These are phyloP conservation scores for Ajuga chamaepitys DNA, from an alignment of 257 asterid species.

Conservation along the genomic window DNA sequence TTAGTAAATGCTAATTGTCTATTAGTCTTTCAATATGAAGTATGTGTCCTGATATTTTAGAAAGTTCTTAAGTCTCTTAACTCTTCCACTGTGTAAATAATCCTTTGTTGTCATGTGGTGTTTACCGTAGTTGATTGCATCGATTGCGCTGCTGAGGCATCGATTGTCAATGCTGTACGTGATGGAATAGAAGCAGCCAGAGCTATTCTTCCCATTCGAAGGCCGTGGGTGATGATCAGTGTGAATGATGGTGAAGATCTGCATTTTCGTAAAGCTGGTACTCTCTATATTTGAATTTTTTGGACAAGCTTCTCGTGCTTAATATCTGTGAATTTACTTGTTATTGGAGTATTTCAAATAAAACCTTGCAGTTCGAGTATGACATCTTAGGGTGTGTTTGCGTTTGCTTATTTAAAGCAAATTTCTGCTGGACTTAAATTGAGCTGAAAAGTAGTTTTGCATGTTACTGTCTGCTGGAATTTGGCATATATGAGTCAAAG, in stretches of 20 bases:
- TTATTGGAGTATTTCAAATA: too few relatives aligned
- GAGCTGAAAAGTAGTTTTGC: too few relatives aligned
- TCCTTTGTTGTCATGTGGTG: constrained; percentile 1
- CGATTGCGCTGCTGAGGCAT: constrained; percentile 91
- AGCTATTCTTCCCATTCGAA: constrained; percentile 56
- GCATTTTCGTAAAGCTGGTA: constrained; percentile 97
- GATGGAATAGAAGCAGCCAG: constrained; percentile 84
- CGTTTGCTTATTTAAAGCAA: too few relatives aligned
- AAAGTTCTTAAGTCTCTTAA: neutral
- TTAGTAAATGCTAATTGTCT: neutral
- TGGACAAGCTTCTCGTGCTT: too few relatives aligned
- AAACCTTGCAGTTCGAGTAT: too few relatives aligned
- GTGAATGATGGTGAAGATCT: constrained; percentile 81
- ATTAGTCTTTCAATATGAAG: neutral
- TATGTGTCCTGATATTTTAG: neutral
- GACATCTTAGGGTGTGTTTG: too few relatives aligned
- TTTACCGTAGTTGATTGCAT: constrained; percentile 76
- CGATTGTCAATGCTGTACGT: constrained; percentile 76
- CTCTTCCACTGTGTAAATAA: neutral
- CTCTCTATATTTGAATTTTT: neutral
- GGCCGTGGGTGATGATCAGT: constrained; percentile 98
- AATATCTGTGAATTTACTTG: too few relatives aligned
- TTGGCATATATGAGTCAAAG: too few relatives aligned
- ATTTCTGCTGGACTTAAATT: too few relatives aligned
- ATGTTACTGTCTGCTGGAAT: too few relatives aligned